Conservation (phyloP, 2,329 filamentous ascomycete species). For the Colletotrichum sp. region DNA sequence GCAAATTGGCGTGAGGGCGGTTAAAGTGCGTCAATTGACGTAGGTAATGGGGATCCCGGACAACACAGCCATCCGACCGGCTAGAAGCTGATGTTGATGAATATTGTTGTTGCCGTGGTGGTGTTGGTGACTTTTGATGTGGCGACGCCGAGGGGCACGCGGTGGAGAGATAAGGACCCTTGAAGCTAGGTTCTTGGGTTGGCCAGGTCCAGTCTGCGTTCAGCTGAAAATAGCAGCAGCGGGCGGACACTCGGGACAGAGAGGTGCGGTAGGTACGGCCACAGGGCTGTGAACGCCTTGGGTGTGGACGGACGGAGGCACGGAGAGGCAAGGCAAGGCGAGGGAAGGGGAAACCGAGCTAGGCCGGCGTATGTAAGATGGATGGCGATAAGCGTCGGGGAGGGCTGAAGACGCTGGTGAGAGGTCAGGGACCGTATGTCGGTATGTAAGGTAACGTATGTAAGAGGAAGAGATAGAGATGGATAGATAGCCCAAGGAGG, state of each 20-base stretch:
- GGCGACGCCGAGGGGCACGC: constrained; percentile 16
- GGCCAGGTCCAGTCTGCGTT: not conserved
- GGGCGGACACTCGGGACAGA: not conserved
- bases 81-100: not conserved
- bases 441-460: not conserved
- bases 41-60: constrained; percentile 17
- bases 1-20: not conserved
- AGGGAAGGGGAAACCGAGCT: not conserved
- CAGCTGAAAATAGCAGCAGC: constrained; percentile 20
- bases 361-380: not conserved
- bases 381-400: not conserved
- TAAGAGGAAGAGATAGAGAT: not conserved
- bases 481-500: not conserved
- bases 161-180: constrained; percentile 21
- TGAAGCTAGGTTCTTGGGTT: not conserved
- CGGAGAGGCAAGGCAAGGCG: not conserved
- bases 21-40: constrained; percentile 21
- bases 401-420: not conserved
- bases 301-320: not conserved
- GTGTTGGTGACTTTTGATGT: not conserved
- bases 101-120: not conserved
- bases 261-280: not conserved
- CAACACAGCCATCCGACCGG: constrained; percentile 25
- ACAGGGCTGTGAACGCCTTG: constrained; percentile 13
- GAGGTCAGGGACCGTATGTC: not conserved